Percentiles rank a stretch among this genome's conserved stretches.
Evolutionary conservation across 2,329 filamentous ascomycete species (phyloP).

Genomic region (Paecilomyces dactylethromorphus): DNA sequence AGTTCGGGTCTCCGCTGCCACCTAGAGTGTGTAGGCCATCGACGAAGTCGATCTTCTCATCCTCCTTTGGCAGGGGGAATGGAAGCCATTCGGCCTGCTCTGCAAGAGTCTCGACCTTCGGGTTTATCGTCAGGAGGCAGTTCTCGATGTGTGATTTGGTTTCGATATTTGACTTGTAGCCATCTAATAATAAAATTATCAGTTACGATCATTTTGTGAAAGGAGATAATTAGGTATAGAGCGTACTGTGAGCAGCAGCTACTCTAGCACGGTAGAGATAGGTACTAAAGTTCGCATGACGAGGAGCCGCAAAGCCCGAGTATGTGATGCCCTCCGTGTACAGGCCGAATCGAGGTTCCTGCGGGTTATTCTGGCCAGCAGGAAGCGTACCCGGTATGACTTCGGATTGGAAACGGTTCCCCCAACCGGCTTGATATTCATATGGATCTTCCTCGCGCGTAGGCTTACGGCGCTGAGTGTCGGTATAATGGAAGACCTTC

Average conservation of each 20-base stretch:
- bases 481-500: constrained; percentile 24
- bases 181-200: constrained; percentile 9
- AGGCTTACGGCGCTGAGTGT: constrained; percentile 19
- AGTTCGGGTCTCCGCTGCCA: constrained; percentile 47
- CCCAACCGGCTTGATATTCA: constrained; percentile 22
- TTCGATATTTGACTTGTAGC: constrained; percentile 37
- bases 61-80: constrained; percentile 41
- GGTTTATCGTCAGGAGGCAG: constrained; percentile 32
- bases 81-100: constrained; percentile 52
- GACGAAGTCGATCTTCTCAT: constrained; percentile 49
- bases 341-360: constrained; percentile 22
- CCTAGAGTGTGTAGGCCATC: constrained; percentile 48
- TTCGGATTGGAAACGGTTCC: constrained; percentile 24
- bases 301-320: constrained; percentile 19
- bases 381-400: constrained; percentile 25
- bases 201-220: background rate
- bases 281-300: constrained; percentile 20
- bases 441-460: constrained; percentile 24
- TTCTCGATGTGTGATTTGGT: constrained; percentile 21
- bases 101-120: constrained; percentile 46
- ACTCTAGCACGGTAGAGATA: constrained; percentile 22
- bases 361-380: constrained; percentile 25
- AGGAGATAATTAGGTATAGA: background rate
- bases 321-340: constrained; percentile 25
- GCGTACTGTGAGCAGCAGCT: constrained; percentile 20